A percentile compares a stretch with the other conserved stretches of the same genome.
Evolutionary conservation across 441 rosid genomes (phyloP).

Genomic region (Mallotus japonicus): DNA sequence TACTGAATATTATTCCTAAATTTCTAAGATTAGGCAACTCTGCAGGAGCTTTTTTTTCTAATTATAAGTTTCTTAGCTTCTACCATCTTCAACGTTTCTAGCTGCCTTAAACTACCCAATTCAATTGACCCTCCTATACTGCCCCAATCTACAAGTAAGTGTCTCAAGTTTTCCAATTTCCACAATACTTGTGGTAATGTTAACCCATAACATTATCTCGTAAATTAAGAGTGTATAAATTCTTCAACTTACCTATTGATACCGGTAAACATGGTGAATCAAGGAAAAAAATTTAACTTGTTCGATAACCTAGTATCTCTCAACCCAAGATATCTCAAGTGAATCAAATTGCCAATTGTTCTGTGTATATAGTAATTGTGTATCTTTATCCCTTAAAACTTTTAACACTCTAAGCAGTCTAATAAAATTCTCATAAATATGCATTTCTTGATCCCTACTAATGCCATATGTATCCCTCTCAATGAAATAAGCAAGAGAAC

Average conservation of each 20-base stretch:
- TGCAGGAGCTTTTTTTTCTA: background rate
- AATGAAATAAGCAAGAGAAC: no score
- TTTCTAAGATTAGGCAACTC: constrained; percentile 5
- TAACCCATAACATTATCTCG: background rate
- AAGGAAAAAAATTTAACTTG: no score
- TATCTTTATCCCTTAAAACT: fast-evolving
- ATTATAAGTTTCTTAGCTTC: constrained; percentile 7
- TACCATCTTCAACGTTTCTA: background rate
- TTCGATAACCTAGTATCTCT: background rate
- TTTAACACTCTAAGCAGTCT: constrained; percentile 6
- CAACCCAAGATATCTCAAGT: constrained; percentile 4
- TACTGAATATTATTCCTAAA: background rate
- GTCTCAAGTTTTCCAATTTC: background rate
- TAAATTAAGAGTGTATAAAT: constrained; percentile 10
- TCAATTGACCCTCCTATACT: background rate
- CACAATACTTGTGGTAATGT: background rate
- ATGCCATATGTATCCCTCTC: no score
- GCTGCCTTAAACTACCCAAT: background rate
- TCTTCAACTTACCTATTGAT: background rate
- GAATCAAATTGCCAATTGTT: constrained; percentile 1
- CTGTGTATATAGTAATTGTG: fast-evolving
- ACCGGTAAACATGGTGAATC: no score
- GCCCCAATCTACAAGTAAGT: background rate
- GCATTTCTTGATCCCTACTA: no score
- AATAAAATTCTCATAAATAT: background rate